Evolutionary conservation across 2,329 filamentous ascomycete genomes (phyloP).

Genomic region (Ceratocystis huliohia): DNA sequence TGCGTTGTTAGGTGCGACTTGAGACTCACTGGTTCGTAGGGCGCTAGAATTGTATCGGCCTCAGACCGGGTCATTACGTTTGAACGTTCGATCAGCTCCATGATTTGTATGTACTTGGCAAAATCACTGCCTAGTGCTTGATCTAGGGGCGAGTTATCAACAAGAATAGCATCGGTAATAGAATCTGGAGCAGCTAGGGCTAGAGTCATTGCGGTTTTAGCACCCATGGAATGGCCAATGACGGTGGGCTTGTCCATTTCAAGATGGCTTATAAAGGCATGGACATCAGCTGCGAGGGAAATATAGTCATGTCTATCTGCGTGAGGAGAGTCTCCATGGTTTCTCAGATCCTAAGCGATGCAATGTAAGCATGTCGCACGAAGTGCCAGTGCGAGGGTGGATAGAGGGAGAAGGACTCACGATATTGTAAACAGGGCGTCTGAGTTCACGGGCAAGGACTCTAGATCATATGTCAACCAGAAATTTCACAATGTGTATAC

Average conservation of each 20-base stretch:
- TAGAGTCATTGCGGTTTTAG: conserved; percentile 82
- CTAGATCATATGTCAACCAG: conserved; percentile 32
- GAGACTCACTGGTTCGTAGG: conserved; percentile 52
- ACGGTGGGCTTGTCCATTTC: conserved; percentile 57
- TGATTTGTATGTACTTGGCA: conserved; percentile 65
- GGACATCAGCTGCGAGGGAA: conserved; percentile 71
- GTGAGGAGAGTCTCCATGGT: conserved; percentile 86
- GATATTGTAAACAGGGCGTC: conserved; percentile 68
- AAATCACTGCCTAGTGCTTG: conserved; percentile 64
- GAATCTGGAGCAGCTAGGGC: conserved; percentile 57
- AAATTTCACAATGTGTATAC: too few relatives aligned
- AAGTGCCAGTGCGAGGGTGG: background rate
- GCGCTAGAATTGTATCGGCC: conserved; percentile 64
- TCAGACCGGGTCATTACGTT: conserved; percentile 57
- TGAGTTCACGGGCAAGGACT: conserved; percentile 66
- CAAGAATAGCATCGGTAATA: conserved; percentile 60
- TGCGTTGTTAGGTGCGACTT: background rate
- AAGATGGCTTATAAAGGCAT: conserved; percentile 62
- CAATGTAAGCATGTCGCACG: conserved; percentile 18
- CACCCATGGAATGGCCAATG: conserved; percentile 95
- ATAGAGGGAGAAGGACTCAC: conserved; percentile 36
- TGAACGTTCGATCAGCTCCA: conserved; percentile 66
- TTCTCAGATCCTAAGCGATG: conserved; percentile 60
- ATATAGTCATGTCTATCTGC: conserved; percentile 62
- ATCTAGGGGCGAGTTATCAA: conserved; percentile 87